phyloP scores from a whole-genome alignment of 495 filamentous ascomycete genomes.

The Trichocladium antarcticum region DNA sequence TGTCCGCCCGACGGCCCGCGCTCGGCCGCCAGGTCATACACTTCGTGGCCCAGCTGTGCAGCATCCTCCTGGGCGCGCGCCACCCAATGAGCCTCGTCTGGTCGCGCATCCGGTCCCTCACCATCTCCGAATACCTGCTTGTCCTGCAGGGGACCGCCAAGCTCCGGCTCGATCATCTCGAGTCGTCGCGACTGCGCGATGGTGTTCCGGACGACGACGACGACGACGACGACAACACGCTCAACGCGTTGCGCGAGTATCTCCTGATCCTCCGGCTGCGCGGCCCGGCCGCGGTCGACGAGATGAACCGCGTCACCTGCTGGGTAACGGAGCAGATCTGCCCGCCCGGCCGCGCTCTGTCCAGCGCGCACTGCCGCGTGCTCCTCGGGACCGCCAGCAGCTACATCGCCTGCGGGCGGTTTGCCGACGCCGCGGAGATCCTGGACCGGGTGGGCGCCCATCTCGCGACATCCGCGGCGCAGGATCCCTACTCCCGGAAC shows the following conservation, averaged over 20 bases:
- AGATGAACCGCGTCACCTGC: slow-evolving; percentile 8
- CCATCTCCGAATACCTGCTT: slow-evolving; percentile 3
- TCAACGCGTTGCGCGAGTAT: slow-evolving; percentile 11
- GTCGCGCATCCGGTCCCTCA: slow-evolving; percentile 7
- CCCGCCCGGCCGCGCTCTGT: neutral
- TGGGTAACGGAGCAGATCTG: neutral
- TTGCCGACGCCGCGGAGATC: slow-evolving; percentile 4
- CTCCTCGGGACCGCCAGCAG: slow-evolving; percentile 9
- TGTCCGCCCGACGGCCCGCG: slow-evolving; percentile 2
- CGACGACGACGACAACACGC: slow-evolving; percentile 2
- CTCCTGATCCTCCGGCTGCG: slow-evolving; percentile 7
- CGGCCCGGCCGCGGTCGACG: neutral
- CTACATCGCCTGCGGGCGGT: slow-evolving; percentile 5
- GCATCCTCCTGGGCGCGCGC: slow-evolving; percentile 8
- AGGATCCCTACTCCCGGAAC: neutral
- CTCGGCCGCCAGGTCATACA: slow-evolving; percentile 3
- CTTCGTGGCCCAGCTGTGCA: slow-evolving; percentile 14
- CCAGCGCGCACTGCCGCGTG: slow-evolving; percentile 8
- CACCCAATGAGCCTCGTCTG: slow-evolving; percentile 15
- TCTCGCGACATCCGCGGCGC: neutral
- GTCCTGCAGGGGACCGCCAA: slow-evolving; percentile 8
- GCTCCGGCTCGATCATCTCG: slow-evolving; percentile 12
- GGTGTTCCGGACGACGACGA: neutral
- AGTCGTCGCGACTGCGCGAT: neutral
- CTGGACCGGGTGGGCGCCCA: neutral